A percentile compares a stretch with the other conserved stretches of the same genome.
These are phyloP conservation scores for Uronychia setigera DNA, from an alignment of 73 alveolate species.

Conservation along the genomic window DNA sequence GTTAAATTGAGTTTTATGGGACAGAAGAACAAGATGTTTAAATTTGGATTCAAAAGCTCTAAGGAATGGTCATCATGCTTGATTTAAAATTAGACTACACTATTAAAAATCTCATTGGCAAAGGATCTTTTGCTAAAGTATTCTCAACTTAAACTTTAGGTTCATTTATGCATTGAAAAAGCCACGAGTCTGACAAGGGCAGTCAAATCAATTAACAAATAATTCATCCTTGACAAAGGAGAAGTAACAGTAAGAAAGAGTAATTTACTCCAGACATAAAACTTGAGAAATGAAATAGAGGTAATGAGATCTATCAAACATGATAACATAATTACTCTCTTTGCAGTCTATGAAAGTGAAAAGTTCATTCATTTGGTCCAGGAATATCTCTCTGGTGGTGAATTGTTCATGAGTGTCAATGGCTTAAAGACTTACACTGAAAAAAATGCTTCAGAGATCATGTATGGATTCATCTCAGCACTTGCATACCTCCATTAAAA, in stretches of 20 bases:
- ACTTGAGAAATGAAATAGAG: constrained; percentile 9
- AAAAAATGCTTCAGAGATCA: not conserved
- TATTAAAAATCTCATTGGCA: not conserved
- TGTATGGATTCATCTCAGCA: constrained; percentile 9
- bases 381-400: constrained; percentile 27
- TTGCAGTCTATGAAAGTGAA: constrained; percentile 21
- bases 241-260: not conserved
- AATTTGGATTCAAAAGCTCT: not conserved
- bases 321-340: constrained; percentile 16
- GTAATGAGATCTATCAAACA: constrained; percentile 1
- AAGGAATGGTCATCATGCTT: not conserved
- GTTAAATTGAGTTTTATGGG: not conserved
- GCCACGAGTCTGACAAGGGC: not conserved
- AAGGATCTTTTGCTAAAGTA: not conserved
- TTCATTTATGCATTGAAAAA: not conserved
- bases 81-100: not conserved
- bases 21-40: not conserved
- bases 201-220: not conserved
- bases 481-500: constrained; percentile 12
- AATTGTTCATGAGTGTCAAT: not conserved
- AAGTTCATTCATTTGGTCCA: constrained; percentile 7
- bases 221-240: not conserved
- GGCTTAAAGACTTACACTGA: not conserved
- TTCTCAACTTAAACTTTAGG: not conserved
- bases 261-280: not conserved